Conservation (phyloP, 768 basidiomycete species). For the Phlebiopsis gigantea region DNA sequence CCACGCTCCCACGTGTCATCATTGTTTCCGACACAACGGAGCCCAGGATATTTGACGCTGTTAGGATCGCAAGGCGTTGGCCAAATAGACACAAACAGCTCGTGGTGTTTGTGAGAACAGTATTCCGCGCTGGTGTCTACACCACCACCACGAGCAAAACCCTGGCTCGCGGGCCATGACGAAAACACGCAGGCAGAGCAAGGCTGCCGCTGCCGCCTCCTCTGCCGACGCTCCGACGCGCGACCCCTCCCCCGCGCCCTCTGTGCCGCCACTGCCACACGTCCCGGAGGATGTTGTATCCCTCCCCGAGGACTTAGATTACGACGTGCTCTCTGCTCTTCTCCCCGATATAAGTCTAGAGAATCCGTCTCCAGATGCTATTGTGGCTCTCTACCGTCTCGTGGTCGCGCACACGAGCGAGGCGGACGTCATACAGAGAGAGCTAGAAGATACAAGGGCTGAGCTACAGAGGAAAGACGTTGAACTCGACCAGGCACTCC, state of each 20-base stretch:
- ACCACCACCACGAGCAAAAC: conserved; percentile 7
- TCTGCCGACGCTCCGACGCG: conserved; percentile 23
- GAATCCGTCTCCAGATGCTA: conserved; percentile 50
- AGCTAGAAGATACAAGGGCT: conserved; percentile 68
- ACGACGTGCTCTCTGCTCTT: conserved; percentile 50
- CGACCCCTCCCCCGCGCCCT: conserved; percentile 28
- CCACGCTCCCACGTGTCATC: neutral
- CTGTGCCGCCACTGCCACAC: conserved; percentile 28
- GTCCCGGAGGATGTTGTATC: conserved; percentile 32
- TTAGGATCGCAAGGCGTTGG: conserved; percentile 21
- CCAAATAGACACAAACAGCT: conserved; percentile 20
- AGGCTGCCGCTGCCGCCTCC: conserved; percentile 40
- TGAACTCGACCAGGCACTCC: conserved; percentile 79
- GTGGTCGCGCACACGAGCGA: conserved; percentile 53
- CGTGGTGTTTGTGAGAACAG: conserved; percentile 12
- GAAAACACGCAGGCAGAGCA: conserved; percentile 60
- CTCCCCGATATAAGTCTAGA: conserved; percentile 58
- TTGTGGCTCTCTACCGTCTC: conserved; percentile 58
- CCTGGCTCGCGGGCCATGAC: conserved; percentile 26
- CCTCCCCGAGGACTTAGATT: conserved; percentile 65
- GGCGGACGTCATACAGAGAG: conserved; percentile 49
- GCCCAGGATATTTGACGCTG: conserved; percentile 15
- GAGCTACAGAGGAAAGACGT: conserved; percentile 68
- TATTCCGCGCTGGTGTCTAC: neutral
- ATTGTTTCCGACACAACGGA: neutral